phyloP scores from a whole-genome alignment of 768 basidiomycete genomes.

The Rhodotorula sphaerocarpa region DNA sequence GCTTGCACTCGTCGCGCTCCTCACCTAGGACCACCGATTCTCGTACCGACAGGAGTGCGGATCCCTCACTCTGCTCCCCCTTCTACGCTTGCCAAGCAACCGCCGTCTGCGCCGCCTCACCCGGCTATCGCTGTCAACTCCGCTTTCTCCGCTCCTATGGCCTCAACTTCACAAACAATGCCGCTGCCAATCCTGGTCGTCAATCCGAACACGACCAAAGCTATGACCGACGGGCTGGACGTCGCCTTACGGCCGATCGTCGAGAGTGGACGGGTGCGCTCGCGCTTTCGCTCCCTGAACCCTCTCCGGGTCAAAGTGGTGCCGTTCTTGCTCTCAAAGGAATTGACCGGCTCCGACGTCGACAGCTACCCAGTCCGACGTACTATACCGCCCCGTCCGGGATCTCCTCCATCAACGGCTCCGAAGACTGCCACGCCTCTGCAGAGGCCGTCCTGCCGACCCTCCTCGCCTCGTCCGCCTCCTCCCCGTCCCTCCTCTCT shows the following conservation, averaged over 20 bases:
- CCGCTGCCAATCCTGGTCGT: slow-evolving; percentile 39
- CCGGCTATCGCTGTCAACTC: too few relatives aligned
- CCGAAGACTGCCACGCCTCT: slow-evolving; percentile 29
- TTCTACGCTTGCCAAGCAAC: too few relatives aligned
- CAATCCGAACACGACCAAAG: slow-evolving; percentile 44
- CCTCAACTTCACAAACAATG: background rate
- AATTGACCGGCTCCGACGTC: background rate
- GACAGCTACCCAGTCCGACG: background rate
- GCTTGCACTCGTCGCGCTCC: too few relatives aligned
- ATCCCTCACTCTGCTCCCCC: too few relatives aligned
- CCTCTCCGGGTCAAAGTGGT: too few relatives aligned
- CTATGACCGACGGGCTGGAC: slow-evolving; percentile 42
- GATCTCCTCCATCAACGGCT: slow-evolving; percentile 39
- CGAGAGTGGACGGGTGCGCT: background rate
- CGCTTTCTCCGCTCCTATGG: background rate
- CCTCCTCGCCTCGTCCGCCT: slow-evolving; percentile 6
- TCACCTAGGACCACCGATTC: too few relatives aligned
- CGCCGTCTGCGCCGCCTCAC: too few relatives aligned
- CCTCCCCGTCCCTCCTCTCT: slow-evolving; percentile 25
- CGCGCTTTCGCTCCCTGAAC: too few relatives aligned
- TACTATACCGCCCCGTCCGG: slow-evolving; percentile 37
- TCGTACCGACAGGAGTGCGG: too few relatives aligned
- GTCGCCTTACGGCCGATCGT: slow-evolving; percentile 6
- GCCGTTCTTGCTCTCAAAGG: background rate
- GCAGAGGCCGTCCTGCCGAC: slow-evolving; percentile 32